Evolutionary conservation across 306 rosid species (phyloP), one percentile per base, ranked within the genome.

Genomic region (Rosa chinensis): DNA sequence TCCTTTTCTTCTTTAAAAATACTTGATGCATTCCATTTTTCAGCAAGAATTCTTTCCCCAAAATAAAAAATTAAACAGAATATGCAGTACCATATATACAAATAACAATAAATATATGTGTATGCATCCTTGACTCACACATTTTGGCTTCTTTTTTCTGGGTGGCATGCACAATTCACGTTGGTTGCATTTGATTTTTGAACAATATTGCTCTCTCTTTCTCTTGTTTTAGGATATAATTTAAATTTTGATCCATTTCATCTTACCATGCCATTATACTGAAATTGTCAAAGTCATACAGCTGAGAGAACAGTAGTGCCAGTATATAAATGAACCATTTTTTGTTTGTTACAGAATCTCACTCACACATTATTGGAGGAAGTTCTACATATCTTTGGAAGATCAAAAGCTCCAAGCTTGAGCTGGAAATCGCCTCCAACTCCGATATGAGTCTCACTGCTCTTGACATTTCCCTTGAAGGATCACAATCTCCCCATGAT

Each of bases 401-500:
- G 49, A 39, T 64, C 45, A 20, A 67, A 42, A 74, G 53, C 42
- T 74, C 18, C 67, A 40, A 56, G 52, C 68, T n/a, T 39, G 75
- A 40, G 50, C 48, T 45, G 53, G 49, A 53, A 64, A 14, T 5
- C 16, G 13, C 23, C 14, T 73, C 66, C 21, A 1, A 42, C 47
- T 44, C 10, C 25, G 40, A 37, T 14, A 53, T 55, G 77, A 66
- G 7, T n/a, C 39, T 56, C 50, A 39, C 25, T 40, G 40, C 42
- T 17, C 43, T 42, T 25, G 80, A 81, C n/a, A 53, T 76, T 77
- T 55, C 77, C 16, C 56, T 45, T 78, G 35, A 77, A 8, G 18
- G 18, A 18, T 75, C 67, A 37, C 76, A 84, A n/a, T 62, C 53
- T 68, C 71, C 78, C 28, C 3, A 71, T 10, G 47, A n/a, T 35